Evolutionary conservation across 106 monocot species (phyloP).

Genomic region (Alisma plantagoaquatica): DNA sequence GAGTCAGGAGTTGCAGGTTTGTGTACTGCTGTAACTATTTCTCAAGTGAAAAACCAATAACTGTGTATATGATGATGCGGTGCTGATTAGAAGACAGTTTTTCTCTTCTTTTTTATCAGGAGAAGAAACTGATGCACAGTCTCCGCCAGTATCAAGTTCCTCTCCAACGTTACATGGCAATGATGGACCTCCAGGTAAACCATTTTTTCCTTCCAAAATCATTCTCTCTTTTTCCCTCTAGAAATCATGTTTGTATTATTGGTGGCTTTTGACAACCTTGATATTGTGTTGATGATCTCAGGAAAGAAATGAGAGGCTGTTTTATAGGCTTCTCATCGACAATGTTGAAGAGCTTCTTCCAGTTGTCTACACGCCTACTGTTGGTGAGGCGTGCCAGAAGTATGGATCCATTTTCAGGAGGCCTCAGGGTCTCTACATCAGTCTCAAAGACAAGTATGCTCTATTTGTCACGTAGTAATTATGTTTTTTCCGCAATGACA

Average conservation of each 20-base stretch:
- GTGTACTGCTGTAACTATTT: background rate
- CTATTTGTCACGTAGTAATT: too few species aligned
- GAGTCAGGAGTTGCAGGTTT: constrained; percentile 64
- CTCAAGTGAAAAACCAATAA: background rate
- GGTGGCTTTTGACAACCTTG: too few species aligned
- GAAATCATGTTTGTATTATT: too few species aligned
- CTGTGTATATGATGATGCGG: too few species aligned
- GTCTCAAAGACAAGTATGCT: constrained; percentile 28
- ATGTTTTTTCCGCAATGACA: too few species aligned
- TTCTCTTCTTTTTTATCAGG: constrained; percentile 14
- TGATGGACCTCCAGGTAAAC: constrained; percentile 88
- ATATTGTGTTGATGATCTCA: too few species aligned
- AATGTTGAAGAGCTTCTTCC: constrained; percentile 31
- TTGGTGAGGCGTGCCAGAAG: constrained; percentile 46
- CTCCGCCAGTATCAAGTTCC: constrained; percentile 65
- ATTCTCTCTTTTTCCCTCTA: too few species aligned
- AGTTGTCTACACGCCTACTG: constrained; percentile 38
- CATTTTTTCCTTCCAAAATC: background rate
- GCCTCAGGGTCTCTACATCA: constrained; percentile 38
- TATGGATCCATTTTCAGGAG: constrained; percentile 35
- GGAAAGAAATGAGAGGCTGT: constrained; percentile 40
- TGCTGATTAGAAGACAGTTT: background rate
- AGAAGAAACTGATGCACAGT: constrained; percentile 63
- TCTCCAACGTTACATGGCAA: constrained; percentile 57
- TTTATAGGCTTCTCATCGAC: constrained; percentile 35